phyloP scores from a whole-genome alignment of 164 flowering plant genomes.

The Paratinospora sagittata region DNA sequence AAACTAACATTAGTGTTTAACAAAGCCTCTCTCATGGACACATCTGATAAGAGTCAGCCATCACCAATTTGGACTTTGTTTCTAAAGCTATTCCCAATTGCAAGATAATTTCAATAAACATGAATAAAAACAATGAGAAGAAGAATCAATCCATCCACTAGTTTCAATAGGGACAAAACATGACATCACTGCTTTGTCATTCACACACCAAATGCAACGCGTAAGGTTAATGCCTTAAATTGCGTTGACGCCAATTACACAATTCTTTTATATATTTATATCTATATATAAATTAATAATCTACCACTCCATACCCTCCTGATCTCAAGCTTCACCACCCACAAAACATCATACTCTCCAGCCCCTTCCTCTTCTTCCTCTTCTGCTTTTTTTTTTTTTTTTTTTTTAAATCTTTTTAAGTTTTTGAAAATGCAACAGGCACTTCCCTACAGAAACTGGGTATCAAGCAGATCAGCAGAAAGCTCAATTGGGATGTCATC shows the following conservation, averaged over 20 bases:
- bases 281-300: not conserved
- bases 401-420: not conserved
- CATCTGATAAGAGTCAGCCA: too few relatives aligned
- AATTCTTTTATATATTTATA: not conserved
- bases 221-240: not conserved
- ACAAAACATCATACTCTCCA: not conserved
- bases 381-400: not conserved
- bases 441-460: constrained; percentile 49
- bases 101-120: not conserved
- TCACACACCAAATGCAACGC: constrained; percentile 1
- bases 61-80: too few relatives aligned
- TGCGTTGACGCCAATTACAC: not conserved
- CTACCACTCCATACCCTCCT: not conserved
- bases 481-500: not conserved
- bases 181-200: constrained; percentile 2
- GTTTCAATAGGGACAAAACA: not conserved
- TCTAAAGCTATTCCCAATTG: not conserved
- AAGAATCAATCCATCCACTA: not conserved
- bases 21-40: too few relatives aligned
- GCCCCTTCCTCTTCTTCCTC: not conserved
- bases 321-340: not conserved
- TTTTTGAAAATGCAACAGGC: constrained; percentile 42
- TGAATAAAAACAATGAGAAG: too few relatives aligned
- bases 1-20: too few relatives aligned
- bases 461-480: not conserved